Evolutionary conservation across 352 stramenopile species (phyloP).

Genomic region (Phytophthora citrophthora): DNA sequence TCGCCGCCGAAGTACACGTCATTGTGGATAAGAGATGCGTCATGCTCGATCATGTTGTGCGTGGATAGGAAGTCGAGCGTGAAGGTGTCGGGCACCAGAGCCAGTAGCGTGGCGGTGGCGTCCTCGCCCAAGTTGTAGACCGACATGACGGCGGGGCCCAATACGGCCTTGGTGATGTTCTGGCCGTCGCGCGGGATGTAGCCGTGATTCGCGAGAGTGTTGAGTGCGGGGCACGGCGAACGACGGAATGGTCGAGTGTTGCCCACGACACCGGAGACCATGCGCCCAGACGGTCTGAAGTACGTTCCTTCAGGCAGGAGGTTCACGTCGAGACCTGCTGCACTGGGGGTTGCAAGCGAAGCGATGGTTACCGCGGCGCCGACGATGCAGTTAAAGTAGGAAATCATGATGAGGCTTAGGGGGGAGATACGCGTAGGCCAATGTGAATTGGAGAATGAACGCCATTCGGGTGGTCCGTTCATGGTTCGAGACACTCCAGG

Average conservation of each 20-base stretch:
- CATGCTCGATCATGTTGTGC: slow-evolving; percentile 49
- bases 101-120: slow-evolving; percentile 30
- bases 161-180: slow-evolving; percentile 40
- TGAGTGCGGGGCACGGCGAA: slow-evolving; percentile 58
- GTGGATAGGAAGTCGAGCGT: slow-evolving; percentile 34
- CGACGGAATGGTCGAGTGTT: slow-evolving; percentile 35
- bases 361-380: slow-evolving; percentile 1
- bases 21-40: slow-evolving; percentile 54
- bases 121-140: slow-evolving; percentile 38
- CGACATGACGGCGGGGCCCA: slow-evolving; percentile 34
- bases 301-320: slow-evolving; percentile 36
- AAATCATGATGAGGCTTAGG: slow-evolving; percentile 25
- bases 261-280: slow-evolving; percentile 38
- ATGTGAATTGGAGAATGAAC: slow-evolving; percentile 33
- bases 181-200: slow-evolving; percentile 57
- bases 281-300: slow-evolving; percentile 34
- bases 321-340: slow-evolving; percentile 28
- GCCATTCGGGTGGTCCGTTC: slow-evolving; percentile 8
- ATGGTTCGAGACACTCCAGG: background rate
- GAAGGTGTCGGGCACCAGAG: slow-evolving; percentile 32
- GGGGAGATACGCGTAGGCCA: background rate
- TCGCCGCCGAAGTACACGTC: slow-evolving; percentile 53
- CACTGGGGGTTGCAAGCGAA: slow-evolving; percentile 5
- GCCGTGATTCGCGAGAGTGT: slow-evolving; percentile 64
- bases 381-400: slow-evolving; percentile 27